These are phyloP conservation scores for Angomonas desouzai DNA, from an alignment of 208 protist genomes.

Conservation along the genomic window DNA sequence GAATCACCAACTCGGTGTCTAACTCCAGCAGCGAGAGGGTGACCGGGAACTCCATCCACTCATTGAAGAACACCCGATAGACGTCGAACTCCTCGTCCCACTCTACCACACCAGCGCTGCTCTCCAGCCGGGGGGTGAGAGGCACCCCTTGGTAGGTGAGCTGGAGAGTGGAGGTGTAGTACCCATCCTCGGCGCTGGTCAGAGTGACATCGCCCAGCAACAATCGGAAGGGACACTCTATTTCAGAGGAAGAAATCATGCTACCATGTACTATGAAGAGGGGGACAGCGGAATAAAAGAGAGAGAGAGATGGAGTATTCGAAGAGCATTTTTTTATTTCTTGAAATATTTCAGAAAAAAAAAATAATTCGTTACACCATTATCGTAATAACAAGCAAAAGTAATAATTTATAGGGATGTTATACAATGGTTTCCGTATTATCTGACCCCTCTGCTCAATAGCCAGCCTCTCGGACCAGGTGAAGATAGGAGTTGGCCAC, in stretches of 20 bases:
- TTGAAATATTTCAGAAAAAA: conserved; percentile 1
- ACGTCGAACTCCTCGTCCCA: conserved; percentile 16
- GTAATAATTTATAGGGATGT: too few relatives aligned
- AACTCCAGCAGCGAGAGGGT: conserved; percentile 79
- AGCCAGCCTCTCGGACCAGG: conserved; percentile 81
- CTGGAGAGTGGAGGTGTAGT: neutral
- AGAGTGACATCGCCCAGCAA: neutral
- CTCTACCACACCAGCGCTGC: neutral
- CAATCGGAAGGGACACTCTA: neutral
- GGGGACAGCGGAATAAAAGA: neutral
- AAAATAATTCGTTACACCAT: neutral
- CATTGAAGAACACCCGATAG: neutral
- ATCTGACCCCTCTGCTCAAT: conserved; percentile 45
- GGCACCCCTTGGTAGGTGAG: neutral
- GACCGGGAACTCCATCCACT: conserved; percentile 73
- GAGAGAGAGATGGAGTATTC: neutral
- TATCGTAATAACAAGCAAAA: neutral
- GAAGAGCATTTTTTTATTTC: neutral
- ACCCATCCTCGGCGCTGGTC: neutral
- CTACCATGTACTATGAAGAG: neutral
- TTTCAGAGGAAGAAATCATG: conserved; percentile 7
- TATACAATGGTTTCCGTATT: too few relatives aligned
- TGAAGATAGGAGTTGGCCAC: conserved; percentile 72
- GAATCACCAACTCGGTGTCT: conserved; percentile 47
- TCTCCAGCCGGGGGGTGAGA: conserved; percentile 6